phyloP scores from a whole-genome alignment of 2,329 filamentous ascomycete genomes.

The Talaromyces rugulosus region DNA sequence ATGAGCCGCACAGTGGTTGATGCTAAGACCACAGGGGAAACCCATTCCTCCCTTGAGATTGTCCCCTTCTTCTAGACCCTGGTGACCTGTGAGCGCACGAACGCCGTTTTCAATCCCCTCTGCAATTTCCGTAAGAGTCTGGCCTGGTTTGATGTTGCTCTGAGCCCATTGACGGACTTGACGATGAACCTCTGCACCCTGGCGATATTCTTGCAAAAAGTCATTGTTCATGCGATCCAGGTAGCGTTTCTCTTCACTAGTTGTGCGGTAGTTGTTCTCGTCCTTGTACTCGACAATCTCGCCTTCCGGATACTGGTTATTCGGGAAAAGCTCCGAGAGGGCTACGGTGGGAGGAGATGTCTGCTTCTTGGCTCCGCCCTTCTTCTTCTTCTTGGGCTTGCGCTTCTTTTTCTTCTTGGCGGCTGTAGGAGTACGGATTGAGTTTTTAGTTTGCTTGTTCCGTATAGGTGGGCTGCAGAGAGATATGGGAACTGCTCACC shows the following conservation, averaged over 20 bases:
- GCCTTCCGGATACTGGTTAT: slow-evolving; percentile 68
- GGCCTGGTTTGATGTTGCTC: slow-evolving; percentile 74
- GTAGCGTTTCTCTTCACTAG: slow-evolving; percentile 78
- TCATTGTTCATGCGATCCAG: slow-evolving; percentile 76
- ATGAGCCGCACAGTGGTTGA: slow-evolving; percentile 83
- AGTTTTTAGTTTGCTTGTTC: background rate
- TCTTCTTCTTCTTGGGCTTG: slow-evolving; percentile 70
- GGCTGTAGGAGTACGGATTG: slow-evolving; percentile 21
- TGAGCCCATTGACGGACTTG: slow-evolving; percentile 82
- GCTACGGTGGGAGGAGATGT: slow-evolving; percentile 72
- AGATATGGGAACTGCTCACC: slow-evolving; percentile 21
- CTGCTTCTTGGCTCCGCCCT: slow-evolving; percentile 60
- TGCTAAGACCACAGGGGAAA: slow-evolving; percentile 77
- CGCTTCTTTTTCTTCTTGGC: slow-evolving; percentile 75
- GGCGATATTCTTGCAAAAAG: slow-evolving; percentile 74
- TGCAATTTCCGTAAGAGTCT: slow-evolving; percentile 75
- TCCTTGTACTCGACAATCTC: slow-evolving; percentile 73
- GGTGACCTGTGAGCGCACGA: slow-evolving; percentile 69
- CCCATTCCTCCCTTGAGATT: slow-evolving; percentile 75
- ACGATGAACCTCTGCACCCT: slow-evolving; percentile 83
- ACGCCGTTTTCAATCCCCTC: slow-evolving; percentile 84
- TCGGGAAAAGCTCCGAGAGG: slow-evolving; percentile 69
- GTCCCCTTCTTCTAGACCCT: slow-evolving; percentile 73
- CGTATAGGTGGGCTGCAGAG: background rate
- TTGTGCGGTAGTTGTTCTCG: slow-evolving; percentile 75